phyloP scores from a whole-genome alignment of 345 rosid species.

The Salix dunnii region DNA sequence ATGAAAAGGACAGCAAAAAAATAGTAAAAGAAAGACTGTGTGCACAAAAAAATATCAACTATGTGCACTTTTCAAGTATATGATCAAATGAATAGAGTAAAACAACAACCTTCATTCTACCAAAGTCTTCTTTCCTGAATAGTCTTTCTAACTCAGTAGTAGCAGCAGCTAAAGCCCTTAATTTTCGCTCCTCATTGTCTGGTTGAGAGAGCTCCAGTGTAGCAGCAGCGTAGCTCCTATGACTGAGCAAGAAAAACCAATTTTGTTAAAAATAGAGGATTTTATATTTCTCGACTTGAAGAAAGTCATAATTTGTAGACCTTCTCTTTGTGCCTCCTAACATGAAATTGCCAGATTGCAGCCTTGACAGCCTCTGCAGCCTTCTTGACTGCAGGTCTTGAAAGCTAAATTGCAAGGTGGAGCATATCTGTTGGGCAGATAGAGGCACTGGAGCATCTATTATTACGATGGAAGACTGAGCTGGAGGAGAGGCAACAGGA shows the following conservation, averaged over 20 bases:
- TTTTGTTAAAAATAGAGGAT: conserved; percentile 9
- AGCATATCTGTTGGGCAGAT: conserved; percentile 50
- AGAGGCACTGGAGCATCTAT: conserved; percentile 48
- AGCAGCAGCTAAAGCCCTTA: conserved; percentile 80
- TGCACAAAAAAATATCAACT: neutral
- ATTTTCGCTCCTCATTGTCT: conserved; percentile 76
- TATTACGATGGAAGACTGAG: conserved; percentile 32
- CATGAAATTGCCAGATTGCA: conserved; percentile 33
- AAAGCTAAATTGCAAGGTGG: conserved; percentile 67
- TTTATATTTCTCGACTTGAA: conserved; percentile 3
- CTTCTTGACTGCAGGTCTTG: conserved; percentile 61
- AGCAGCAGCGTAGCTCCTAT: conserved; percentile 79
- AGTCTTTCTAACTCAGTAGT: conserved; percentile 80
- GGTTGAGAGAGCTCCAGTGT: conserved; percentile 79
- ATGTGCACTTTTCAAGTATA: neutral
- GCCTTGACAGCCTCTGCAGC: conserved; percentile 53
- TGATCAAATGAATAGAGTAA: conserved; percentile 3
- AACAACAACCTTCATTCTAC: conserved; percentile 74
- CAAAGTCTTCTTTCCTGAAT: conserved; percentile 83
- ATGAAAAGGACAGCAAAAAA: neutral
- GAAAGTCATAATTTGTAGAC: conserved; percentile 28
- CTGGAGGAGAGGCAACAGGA: conserved; percentile 33
- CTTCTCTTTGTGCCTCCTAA: conserved; percentile 43
- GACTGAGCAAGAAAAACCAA: conserved; percentile 19
- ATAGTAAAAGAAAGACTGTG: conserved; percentile 1